Conservation (phyloP, 805 yeast genomes). For the Monosporozyma servazzii region DNA sequence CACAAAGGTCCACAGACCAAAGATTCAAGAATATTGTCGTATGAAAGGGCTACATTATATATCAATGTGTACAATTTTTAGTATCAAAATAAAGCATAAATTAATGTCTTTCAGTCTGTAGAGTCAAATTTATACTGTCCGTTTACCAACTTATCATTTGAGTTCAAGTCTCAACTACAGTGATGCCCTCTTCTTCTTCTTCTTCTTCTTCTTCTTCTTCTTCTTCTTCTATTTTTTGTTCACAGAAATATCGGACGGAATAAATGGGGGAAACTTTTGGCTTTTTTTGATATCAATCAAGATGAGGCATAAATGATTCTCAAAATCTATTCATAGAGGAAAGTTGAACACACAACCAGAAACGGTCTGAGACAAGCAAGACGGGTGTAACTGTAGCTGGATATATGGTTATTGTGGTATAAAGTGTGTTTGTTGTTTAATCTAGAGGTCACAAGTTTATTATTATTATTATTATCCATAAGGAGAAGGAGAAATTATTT, state of each 20-base stretch:
- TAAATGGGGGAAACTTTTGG: neutral
- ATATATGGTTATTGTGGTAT: neutral
- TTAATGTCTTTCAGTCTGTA: too few relatives aligned
- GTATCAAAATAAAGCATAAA: neutral
- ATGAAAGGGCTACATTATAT: conserved; percentile 2
- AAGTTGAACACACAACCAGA: neutral
- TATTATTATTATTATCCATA: neutral
- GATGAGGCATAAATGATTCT: neutral
- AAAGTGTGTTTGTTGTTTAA: neutral
- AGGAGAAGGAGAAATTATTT: neutral
- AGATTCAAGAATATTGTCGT: conserved; percentile 48
- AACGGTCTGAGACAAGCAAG: neutral
- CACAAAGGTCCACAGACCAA: conserved; percentile 62
- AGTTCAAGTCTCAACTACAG: neutral
- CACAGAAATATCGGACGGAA: neutral
- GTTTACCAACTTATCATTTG: neutral
- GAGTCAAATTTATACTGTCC: too few relatives aligned
- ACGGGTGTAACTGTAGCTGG: neutral
- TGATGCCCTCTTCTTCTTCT: too few relatives aligned
- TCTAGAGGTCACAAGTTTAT: neutral
- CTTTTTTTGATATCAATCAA: neutral
- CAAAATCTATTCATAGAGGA: neutral
- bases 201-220: neutral
- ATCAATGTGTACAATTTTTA: neutral
- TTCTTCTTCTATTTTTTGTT: too few relatives aligned